Conservation (phyloP, 2,329 filamentous ascomycete species). For the Periconia sp. region DNA sequence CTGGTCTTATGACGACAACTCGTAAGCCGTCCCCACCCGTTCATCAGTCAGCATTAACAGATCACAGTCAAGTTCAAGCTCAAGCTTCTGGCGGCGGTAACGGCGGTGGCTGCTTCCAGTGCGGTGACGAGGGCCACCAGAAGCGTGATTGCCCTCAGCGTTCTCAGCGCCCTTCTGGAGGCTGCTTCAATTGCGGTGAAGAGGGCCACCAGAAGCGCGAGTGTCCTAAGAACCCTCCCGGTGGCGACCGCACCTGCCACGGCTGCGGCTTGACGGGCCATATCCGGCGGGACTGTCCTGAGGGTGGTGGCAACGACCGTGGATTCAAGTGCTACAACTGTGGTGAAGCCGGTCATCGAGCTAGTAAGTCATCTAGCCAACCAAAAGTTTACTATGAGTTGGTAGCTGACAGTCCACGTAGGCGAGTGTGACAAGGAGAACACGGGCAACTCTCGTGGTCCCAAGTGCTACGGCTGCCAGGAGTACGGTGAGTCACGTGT, state of each 20-base stretch:
- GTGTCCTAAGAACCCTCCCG: slow-evolving; percentile 39
- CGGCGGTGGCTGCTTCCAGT: slow-evolving; percentile 27
- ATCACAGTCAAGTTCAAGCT: slow-evolving; percentile 44
- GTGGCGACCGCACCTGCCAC: slow-evolving; percentile 10
- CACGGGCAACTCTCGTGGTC: not conserved
- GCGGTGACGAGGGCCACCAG: slow-evolving; percentile 22
- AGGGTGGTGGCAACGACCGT: slow-evolving; percentile 14
- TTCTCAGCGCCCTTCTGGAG: no score
- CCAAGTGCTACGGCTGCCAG: slow-evolving; percentile 62
- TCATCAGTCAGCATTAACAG: not conserved
- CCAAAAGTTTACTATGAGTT: no score
- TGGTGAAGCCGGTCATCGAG: not conserved
- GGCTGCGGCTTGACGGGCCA: slow-evolving; percentile 25
- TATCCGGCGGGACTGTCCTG: slow-evolving; percentile 22
- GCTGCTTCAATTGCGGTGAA: slow-evolving; percentile 25
- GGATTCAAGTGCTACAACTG: slow-evolving; percentile 37
- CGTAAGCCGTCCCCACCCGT: not conserved
- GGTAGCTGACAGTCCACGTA: not conserved
- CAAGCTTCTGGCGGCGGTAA: slow-evolving; percentile 32
- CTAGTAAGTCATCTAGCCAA: not conserved
- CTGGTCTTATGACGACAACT: not conserved
- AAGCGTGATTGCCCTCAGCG: slow-evolving; percentile 25
- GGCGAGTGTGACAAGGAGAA: slow-evolving; percentile 46
- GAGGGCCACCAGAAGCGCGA: slow-evolving; percentile 25
- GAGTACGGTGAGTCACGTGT: slow-evolving; percentile 30